These are phyloP conservation scores for Penstemon eatonii DNA, from an alignment of 257 asterid species.

Conservation along the genomic window DNA sequence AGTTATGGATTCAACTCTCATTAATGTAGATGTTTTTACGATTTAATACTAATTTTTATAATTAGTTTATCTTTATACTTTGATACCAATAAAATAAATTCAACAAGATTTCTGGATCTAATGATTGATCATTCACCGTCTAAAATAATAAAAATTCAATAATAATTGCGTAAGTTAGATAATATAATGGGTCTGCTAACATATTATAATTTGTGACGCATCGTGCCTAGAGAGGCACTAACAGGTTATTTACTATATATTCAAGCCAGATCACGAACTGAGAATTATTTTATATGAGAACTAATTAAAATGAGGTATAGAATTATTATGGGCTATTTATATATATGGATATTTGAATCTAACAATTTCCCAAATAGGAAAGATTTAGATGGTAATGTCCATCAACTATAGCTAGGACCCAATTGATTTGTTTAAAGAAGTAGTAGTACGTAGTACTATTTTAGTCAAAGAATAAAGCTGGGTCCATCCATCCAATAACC, in stretches of 20 bases:
- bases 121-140: no score
- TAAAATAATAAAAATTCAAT: no score
- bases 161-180: no score
- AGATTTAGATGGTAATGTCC: not conserved
- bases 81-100: no score
- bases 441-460: slow-evolving; percentile 25
- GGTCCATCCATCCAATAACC: slow-evolving; percentile 20
- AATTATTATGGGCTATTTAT: not conserved
- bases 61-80: no score
- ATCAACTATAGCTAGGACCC: not conserved
- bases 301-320: not conserved
- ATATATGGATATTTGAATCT: not conserved
- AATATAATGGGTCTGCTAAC: no score
- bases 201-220: no score
- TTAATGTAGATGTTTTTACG: no score
- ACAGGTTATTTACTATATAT: not conserved
- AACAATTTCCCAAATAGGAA: slow-evolving; percentile 8
- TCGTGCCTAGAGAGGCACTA: not conserved
- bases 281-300: not conserved
- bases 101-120: no score
- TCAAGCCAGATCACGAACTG: not conserved
- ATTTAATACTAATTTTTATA: no score
- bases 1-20: no score
- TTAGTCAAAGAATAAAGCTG: slow-evolving; percentile 36
- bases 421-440: not conserved